Evolutionary conservation across 2,329 filamentous ascomycete genomes (phyloP).

Genomic region (Aspergillus sp.): DNA sequence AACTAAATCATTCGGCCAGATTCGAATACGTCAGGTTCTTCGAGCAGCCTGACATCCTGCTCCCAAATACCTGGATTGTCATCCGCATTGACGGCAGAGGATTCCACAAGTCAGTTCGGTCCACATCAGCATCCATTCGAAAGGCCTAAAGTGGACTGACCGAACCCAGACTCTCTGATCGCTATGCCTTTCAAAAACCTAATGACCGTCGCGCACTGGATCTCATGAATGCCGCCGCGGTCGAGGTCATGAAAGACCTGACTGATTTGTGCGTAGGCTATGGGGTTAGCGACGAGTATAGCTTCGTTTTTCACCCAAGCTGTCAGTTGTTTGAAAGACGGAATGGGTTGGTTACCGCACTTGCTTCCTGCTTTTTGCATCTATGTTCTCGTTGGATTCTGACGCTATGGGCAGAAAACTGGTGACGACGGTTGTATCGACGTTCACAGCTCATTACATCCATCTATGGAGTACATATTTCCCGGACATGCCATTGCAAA

Average conservation of each 20-base stretch:
- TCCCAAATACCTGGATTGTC: slow-evolving; percentile 93
- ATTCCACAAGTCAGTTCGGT: slow-evolving; percentile 70
- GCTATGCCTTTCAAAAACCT: slow-evolving; percentile 81
- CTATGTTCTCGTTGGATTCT: neutral
- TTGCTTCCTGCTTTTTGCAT: no score
- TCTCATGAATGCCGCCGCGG: slow-evolving; percentile 92
- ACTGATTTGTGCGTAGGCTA: slow-evolving; percentile 83
- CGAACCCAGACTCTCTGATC: slow-evolving; percentile 60
- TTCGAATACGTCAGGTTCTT: slow-evolving; percentile 92
- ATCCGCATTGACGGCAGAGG: slow-evolving; percentile 88
- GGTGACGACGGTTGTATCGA: slow-evolving; percentile 81
- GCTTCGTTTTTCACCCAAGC: slow-evolving; percentile 81
- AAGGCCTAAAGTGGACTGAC: neutral
- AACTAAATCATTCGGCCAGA: slow-evolving; percentile 39
- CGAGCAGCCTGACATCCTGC: slow-evolving; percentile 69
- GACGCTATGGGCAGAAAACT: slow-evolving; percentile 59
- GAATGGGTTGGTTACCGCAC: slow-evolving; percentile 50
- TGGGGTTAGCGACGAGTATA: slow-evolving; percentile 91
- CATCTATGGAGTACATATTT: slow-evolving; percentile 72
- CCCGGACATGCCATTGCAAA: slow-evolving; percentile 58
- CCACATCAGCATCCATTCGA: neutral
- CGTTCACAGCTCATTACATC: slow-evolving; percentile 87
- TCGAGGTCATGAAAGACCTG: slow-evolving; percentile 71
- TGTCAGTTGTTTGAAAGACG: slow-evolving; percentile 78
- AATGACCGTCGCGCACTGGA: slow-evolving; percentile 81